Conservation (phyloP, 1,284 basidiomycete genomes). For the Neonothopanus nambi region DNA sequence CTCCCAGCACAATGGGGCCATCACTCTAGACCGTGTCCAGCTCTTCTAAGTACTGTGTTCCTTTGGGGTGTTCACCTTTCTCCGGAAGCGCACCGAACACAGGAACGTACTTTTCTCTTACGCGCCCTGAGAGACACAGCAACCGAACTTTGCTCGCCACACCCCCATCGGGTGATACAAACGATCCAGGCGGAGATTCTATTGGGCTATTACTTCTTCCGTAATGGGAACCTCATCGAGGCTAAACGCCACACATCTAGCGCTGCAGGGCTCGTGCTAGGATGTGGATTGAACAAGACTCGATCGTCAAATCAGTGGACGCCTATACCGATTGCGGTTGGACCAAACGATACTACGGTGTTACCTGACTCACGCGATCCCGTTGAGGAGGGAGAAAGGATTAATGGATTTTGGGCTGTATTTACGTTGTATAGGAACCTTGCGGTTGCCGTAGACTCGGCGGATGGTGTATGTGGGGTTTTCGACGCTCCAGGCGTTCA, state of each 20-base stretch:
- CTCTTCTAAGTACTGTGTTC: slow-evolving; percentile 31
- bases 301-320: slow-evolving; percentile 5
- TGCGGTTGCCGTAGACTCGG: slow-evolving; percentile 30
- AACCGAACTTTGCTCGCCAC: slow-evolving; percentile 19
- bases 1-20: slow-evolving; percentile 17
- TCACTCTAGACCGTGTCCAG: slow-evolving; percentile 26
- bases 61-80: slow-evolving; percentile 29
- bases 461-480: slow-evolving; percentile 16
- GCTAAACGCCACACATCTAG: slow-evolving; percentile 36
- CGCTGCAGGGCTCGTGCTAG: slow-evolving; percentile 32
- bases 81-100: slow-evolving; percentile 3
- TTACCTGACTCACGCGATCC: slow-evolving; percentile 10
- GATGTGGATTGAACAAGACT: slow-evolving; percentile 32
- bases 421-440: slow-evolving; percentile 34
- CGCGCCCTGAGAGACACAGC: slow-evolving; percentile 24
- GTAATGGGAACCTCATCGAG: slow-evolving; percentile 34
- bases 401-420: slow-evolving; percentile 38
- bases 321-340: neutral
- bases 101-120: slow-evolving; percentile 26
- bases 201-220: slow-evolving; percentile 36
- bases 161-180: slow-evolving; percentile 28
- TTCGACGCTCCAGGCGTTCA: slow-evolving; percentile 17
- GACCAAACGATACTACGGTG: neutral
- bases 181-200: slow-evolving; percentile 40
- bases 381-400: slow-evolving; percentile 38